These are phyloP conservation scores for Microbotryomycetes sp. DNA, from an alignment of 1,284 basidiomycete species.

Conservation along the genomic window DNA sequence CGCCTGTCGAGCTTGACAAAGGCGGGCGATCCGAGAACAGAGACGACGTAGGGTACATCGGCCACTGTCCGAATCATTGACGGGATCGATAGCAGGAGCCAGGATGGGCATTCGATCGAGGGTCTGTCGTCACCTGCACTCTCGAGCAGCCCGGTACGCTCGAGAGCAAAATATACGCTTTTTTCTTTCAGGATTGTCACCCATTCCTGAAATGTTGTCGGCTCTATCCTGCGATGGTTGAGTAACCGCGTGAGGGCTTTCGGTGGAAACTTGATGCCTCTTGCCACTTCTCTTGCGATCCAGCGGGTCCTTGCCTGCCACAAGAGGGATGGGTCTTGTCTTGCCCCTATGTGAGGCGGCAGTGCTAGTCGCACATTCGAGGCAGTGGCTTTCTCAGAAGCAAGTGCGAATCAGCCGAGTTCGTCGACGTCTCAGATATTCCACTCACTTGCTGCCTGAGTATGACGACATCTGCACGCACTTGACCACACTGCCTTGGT, in stretches of 20 bases:
- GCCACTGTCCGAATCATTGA: slow-evolving; percentile 6
- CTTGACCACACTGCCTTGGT: no score
- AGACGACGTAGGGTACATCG: slow-evolving; percentile 25
- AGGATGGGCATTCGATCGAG: slow-evolving; percentile 14
- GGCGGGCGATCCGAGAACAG: slow-evolving; percentile 10
- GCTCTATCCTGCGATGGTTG: slow-evolving; percentile 3
- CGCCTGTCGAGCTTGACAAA: slow-evolving; percentile 11
- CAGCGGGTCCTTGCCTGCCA: slow-evolving; percentile 9
- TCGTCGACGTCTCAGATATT: no score
- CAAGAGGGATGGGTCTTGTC: neutral
- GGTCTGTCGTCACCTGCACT: neutral
- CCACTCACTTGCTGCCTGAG: no score
- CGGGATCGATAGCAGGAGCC: slow-evolving; percentile 27
- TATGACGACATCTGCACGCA: no score
- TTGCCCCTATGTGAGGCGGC: neutral
- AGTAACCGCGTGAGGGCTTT: slow-evolving; percentile 17
- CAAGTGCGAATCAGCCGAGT: no score
- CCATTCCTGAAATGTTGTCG: slow-evolving; percentile 10
- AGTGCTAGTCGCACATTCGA: no score
- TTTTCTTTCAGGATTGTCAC: slow-evolving; percentile 8
- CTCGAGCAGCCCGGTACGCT: slow-evolving; percentile 20
- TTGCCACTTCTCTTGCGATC: slow-evolving; percentile 12
- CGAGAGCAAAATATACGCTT: slow-evolving; percentile 17
- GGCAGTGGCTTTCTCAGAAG: no score
- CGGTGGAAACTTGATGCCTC: slow-evolving; percentile 11